Percentiles rank a stretch among this genome's conserved stretches.
Evolutionary conservation across 140 eudicot genomes (phyloP).

Genomic region (Stevia rebaudiana): DNA sequence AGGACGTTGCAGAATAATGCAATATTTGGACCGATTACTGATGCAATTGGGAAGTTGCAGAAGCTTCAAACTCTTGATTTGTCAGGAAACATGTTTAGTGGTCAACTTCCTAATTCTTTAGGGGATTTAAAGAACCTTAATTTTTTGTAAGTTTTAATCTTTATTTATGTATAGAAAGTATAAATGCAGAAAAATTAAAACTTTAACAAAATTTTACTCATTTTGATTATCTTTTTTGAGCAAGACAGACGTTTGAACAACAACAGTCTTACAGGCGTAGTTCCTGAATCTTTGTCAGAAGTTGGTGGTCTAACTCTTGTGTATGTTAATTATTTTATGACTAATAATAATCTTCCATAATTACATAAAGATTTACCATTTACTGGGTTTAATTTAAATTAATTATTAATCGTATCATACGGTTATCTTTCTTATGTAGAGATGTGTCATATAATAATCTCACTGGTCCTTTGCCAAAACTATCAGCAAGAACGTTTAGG

Average conservation of each 20-base stretch:
- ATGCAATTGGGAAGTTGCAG: conserved; percentile 62
- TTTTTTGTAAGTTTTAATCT: conserved; percentile 63
- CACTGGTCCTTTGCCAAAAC: conserved; percentile 77
- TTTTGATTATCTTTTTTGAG: conserved; percentile 27
- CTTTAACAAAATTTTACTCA: conserved; percentile 14
- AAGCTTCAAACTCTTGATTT: conserved; percentile 92
- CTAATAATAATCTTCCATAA: background rate
- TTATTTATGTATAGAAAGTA: background rate
- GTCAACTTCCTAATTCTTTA: conserved; percentile 69
- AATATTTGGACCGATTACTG: conserved; percentile 65
- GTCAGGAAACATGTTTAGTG: conserved; percentile 60
- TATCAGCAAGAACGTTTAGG: conserved; percentile 90
- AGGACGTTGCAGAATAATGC: conserved; percentile 89
- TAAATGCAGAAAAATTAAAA: background rate
- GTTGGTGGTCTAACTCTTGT: conserved; percentile 72
- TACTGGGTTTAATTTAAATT: background rate
- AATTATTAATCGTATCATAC: background rate
- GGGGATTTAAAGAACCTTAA: conserved; percentile 72
- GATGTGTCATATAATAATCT: conserved; percentile 87
- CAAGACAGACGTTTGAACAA: conserved; percentile 91
- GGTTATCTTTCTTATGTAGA: conserved; percentile 25
- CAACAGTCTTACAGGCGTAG: conserved; percentile 76
- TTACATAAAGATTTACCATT: background rate
- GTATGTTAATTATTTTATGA: conserved; percentile 37
- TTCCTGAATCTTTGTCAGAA: conserved; percentile 69